Percentiles rank a stretch among this genome's conserved stretches.
Evolutionary conservation across 192 early-diverging fungal genomes (phyloP).

Genomic region (Dispira parvispora): DNA sequence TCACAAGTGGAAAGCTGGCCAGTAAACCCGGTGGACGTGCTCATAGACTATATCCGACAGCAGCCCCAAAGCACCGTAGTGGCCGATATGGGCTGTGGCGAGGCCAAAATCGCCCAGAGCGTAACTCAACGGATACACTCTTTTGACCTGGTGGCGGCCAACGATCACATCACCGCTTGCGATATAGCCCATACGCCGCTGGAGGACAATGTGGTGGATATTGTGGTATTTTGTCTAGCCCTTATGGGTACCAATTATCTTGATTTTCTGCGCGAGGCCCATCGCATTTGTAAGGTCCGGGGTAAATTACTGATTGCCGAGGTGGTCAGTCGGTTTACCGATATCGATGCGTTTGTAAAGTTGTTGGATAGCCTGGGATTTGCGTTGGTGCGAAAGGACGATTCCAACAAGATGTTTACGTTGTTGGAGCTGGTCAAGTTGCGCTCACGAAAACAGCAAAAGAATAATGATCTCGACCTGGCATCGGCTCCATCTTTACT

Average conservation of each 20-base stretch:
- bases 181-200: slow-evolving; percentile 85
- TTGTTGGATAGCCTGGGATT: slow-evolving; percentile 63
- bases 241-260: slow-evolving; percentile 95
- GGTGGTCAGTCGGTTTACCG: slow-evolving; percentile 75
- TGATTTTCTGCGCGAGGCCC: slow-evolving; percentile 78
- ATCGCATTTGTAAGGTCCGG: slow-evolving; percentile 64
- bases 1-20: slow-evolving; percentile 87
- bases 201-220: slow-evolving; percentile 43
- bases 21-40: slow-evolving; percentile 77
- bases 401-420: slow-evolving; percentile 89
- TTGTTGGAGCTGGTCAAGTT: slow-evolving; percentile 65
- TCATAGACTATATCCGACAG: slow-evolving; percentile 44
- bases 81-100: slow-evolving; percentile 94
- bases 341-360: slow-evolving; percentile 57
- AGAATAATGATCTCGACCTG: neutral
- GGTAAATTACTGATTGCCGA: slow-evolving; percentile 90
- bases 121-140: slow-evolving; percentile 51
- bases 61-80: slow-evolving; percentile 38
- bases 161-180: slow-evolving; percentile 67
- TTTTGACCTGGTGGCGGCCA: slow-evolving; percentile 76
- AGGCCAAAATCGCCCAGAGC: slow-evolving; percentile 66
- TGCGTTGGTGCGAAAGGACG: slow-evolving; percentile 51
- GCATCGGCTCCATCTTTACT: slow-evolving; percentile 12
- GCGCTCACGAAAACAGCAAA: slow-evolving; percentile 6
- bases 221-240: slow-evolving; percentile 82